These are phyloP conservation scores for Phyllosticta citribraziliensis DNA, from an alignment of 2,329 filamentous ascomycete genomes.

Conservation along the genomic window DNA sequence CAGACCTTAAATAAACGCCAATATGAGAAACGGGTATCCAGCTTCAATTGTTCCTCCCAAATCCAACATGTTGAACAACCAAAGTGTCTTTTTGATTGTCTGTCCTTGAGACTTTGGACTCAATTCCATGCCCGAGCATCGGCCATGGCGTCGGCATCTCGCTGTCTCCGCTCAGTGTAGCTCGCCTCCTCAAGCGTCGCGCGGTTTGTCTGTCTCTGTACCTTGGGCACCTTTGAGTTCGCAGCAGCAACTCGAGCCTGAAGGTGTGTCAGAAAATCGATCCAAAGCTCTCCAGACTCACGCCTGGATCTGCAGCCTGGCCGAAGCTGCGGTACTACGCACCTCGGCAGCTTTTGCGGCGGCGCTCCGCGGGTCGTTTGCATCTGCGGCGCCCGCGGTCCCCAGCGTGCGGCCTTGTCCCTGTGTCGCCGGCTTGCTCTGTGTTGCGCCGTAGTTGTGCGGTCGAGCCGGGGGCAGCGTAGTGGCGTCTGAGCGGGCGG, in stretches of 20 bases:
- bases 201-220: constrained; percentile 63
- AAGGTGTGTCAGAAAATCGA: background rate
- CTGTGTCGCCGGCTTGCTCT: constrained; percentile 39
- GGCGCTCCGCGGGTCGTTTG: constrained; percentile 46
- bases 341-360: constrained; percentile 83
- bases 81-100: background rate
- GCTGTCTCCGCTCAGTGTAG: constrained; percentile 51
- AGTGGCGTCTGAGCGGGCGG: constrained; percentile 30
- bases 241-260: constrained; percentile 1
- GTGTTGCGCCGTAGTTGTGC: constrained; percentile 23
- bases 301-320: background rate
- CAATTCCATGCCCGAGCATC: constrained; percentile 50
- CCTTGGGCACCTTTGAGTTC: constrained; percentile 31
- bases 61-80: background rate
- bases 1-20: background rate
- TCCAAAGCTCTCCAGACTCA: background rate
- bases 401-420: constrained; percentile 57
- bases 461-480: constrained; percentile 9
- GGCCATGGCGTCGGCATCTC: constrained; percentile 57
- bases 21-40: background rate
- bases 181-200: constrained; percentile 61
- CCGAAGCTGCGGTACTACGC: constrained; percentile 23
- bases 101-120: background rate
- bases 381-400: constrained; percentile 26
- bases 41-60: background rate